Evolutionary conservation across 2,329 filamentous ascomycete species (phyloP).

Genomic region (Nectriaceae sp.): DNA sequence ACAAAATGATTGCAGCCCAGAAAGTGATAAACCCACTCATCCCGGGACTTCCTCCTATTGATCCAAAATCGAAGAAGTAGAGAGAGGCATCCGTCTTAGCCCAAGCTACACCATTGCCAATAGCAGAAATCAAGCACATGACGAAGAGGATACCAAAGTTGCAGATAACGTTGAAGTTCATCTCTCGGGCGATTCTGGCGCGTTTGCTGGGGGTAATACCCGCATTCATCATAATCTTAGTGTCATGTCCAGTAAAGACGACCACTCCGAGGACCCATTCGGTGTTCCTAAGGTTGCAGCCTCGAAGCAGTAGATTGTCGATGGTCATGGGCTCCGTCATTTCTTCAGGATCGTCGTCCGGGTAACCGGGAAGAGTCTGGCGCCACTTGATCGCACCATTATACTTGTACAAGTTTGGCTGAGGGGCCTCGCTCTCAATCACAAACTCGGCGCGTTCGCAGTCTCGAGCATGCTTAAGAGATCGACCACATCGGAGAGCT

Average conservation of each 20-base stretch:
- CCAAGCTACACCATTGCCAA: slow-evolving; percentile 86
- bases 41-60: slow-evolving; percentile 72
- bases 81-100: slow-evolving; percentile 72
- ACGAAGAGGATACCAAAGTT: slow-evolving; percentile 88
- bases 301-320: slow-evolving; percentile 92
- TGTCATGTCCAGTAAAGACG: slow-evolving; percentile 91
- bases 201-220: slow-evolving; percentile 95
- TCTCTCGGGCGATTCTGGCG: slow-evolving; percentile 83
- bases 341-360: slow-evolving; percentile 63
- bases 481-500: slow-evolving; percentile 80
- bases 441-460: slow-evolving; percentile 87
- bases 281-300: slow-evolving; percentile 91
- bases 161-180: slow-evolving; percentile 97
- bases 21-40: slow-evolving; percentile 95
- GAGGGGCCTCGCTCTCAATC: slow-evolving; percentile 87
- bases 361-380: slow-evolving; percentile 67
- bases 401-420: slow-evolving; percentile 94
- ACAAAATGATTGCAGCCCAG: slow-evolving; percentile 91
- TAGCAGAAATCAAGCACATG: slow-evolving; percentile 85
- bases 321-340: slow-evolving; percentile 95
- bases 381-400: slow-evolving; percentile 87
- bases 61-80: slow-evolving; percentile 81
- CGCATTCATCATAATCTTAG: slow-evolving; percentile 99
- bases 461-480: slow-evolving; percentile 84
- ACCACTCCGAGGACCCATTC: slow-evolving; percentile 95